These are phyloP conservation scores for Boletus huronensis DNA, from an alignment of 768 basidiomycete species.

Conservation along the genomic window DNA sequence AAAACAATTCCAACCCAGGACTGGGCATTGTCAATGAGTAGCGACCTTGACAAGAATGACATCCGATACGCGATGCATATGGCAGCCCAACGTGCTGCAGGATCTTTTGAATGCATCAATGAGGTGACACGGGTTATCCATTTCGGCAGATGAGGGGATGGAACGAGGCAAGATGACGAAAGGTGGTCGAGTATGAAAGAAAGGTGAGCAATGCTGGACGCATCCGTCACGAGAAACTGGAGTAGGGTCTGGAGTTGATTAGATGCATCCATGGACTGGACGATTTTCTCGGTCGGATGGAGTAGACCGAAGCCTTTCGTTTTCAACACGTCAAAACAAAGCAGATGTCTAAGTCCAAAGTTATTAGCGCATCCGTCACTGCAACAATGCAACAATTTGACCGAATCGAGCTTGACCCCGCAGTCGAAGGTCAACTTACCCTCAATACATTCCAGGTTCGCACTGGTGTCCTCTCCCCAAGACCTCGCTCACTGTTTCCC, in stretches of 20 bases:
- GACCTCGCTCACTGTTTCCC: constrained; percentile 7
- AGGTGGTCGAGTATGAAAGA: constrained; percentile 58
- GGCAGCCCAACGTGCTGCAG: constrained; percentile 78
- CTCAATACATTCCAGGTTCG: constrained; percentile 55
- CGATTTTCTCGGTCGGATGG: not conserved
- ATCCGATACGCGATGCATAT: constrained; percentile 71
- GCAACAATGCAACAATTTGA: constrained; percentile 25
- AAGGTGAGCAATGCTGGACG: constrained; percentile 53
- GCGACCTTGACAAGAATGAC: constrained; percentile 49
- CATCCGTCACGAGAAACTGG: constrained; percentile 68
- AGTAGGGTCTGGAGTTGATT: constrained; percentile 62
- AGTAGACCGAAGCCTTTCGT: constrained; percentile 10
- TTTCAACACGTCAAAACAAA: constrained; percentile 35
- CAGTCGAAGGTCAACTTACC: constrained; percentile 50
- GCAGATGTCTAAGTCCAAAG: not conserved
- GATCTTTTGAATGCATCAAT: constrained; percentile 71
- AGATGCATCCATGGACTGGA: constrained; percentile 38
- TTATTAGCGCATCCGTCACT: not conserved
- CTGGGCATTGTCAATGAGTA: constrained; percentile 69
- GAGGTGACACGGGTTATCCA: constrained; percentile 75
- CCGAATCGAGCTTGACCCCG: constrained; percentile 43
- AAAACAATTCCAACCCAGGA: constrained; percentile 66
- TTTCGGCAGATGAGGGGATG: constrained; percentile 68
- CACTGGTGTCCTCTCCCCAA: not conserved
- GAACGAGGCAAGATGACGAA: constrained; percentile 46